Percentiles rank a stretch among this genome's conserved stretches.
phyloP scores from a whole-genome alignment of 179 eudicot species.

The Spergularia azorica region DNA sequence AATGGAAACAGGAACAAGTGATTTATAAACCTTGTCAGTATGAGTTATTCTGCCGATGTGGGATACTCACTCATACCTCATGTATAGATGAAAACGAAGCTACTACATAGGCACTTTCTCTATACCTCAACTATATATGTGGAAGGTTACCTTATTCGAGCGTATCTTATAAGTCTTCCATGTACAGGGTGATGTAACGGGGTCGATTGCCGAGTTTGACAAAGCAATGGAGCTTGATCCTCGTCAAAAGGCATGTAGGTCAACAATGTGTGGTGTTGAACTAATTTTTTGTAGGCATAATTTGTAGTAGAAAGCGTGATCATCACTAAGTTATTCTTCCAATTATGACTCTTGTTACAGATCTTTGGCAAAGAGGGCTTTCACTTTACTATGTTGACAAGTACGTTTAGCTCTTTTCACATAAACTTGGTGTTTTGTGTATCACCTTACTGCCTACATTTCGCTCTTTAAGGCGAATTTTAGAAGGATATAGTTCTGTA shows the following conservation, averaged over 20 bases:
- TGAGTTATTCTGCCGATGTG: too few relatives aligned
- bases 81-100: too few relatives aligned
- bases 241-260: conserved; percentile 94
- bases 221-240: conserved; percentile 87
- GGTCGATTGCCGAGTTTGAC: conserved; percentile 79
- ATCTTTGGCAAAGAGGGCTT: conserved; percentile 97
- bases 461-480: background rate
- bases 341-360: conserved; percentile 35
- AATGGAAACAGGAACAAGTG: too few relatives aligned
- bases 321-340: background rate
- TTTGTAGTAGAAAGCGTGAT: background rate
- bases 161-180: background rate
- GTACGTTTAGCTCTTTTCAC: conserved; percentile 33
- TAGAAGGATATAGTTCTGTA: background rate
- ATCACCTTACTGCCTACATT: background rate
- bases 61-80: too few relatives aligned
- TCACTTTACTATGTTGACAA: conserved; percentile 90
- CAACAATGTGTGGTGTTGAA: background rate
- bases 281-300: background rate
- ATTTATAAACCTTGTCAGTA: too few relatives aligned
- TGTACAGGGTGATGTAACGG: conserved; percentile 81
- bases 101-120: too few relatives aligned
- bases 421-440: background rate
- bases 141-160: too few relatives aligned
- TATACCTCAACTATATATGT: too few relatives aligned